Conservation (phyloP, 163 green algal genomes). For the Smithsoniella earleae region DNA sequence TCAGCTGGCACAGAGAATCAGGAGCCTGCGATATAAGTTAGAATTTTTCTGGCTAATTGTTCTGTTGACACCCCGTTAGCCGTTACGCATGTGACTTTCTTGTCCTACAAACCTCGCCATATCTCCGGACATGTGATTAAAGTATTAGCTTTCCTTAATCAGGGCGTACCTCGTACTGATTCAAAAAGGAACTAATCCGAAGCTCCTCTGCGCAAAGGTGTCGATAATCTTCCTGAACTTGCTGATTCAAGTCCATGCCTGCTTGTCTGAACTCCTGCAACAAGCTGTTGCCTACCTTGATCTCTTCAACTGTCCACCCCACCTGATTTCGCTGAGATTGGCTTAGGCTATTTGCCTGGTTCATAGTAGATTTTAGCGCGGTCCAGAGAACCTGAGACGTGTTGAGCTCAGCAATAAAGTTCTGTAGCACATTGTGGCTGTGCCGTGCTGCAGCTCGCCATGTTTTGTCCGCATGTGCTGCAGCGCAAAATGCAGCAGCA, state of each 20-base stretch:
- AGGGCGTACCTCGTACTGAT: constrained; percentile 2
- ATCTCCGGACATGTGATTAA: no score
- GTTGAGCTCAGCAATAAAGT: constrained; percentile 24
- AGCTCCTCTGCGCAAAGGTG: background rate
- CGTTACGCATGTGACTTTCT: no score
- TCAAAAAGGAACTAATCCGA: background rate
- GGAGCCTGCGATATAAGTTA: no score
- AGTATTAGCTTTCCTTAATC: no score
- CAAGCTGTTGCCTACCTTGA: constrained; percentile 27
- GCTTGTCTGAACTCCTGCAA: constrained; percentile 27
- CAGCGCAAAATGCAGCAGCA: constrained; percentile 12
- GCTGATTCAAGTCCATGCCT: constrained; percentile 11
- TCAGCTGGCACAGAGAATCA: no score
- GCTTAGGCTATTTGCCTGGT: background rate
- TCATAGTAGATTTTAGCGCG: background rate
- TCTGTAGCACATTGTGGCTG: background rate
- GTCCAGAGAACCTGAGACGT: background rate
- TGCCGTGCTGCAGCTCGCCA: constrained; percentile 10
- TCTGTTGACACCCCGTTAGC: no score
- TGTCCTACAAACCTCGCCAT: no score
- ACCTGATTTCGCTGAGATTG: background rate
- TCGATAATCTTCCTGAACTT: background rate
- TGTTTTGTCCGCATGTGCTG: background rate
- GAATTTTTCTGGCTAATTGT: no score
- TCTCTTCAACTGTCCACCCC: background rate